phyloP scores from a whole-genome alignment of 495 filamentous ascomycete genomes.

The Tuber umbilicatum region DNA sequence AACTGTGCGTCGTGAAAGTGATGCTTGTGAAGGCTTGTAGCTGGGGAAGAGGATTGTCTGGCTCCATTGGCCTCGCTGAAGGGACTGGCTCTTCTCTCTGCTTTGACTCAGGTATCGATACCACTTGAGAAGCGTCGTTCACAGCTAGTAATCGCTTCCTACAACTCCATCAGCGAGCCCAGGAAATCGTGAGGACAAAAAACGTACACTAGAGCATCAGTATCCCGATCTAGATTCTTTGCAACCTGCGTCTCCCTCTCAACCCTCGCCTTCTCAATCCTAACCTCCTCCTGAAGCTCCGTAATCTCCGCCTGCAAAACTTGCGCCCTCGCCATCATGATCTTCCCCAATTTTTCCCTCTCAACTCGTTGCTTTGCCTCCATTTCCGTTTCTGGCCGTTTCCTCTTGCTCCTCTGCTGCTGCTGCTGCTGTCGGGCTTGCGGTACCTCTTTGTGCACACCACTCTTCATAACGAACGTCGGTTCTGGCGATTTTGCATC shows the following conservation, averaged over 20 bases:
- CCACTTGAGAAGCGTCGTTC: constrained; percentile 32
- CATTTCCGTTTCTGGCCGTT: constrained; percentile 4
- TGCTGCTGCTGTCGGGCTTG: background rate
- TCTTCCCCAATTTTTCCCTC: constrained; percentile 9
- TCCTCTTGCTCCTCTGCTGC: background rate
- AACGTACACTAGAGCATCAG: constrained; percentile 22
- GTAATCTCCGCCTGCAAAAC: constrained; percentile 19
- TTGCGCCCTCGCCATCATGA: constrained; percentile 15
- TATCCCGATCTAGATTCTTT: constrained; percentile 2
- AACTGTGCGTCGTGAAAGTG: constrained; percentile 26
- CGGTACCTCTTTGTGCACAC: background rate
- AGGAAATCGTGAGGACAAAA: background rate
- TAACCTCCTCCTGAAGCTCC: constrained; percentile 10
- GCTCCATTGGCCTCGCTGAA: constrained; percentile 20
- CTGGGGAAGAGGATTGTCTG: constrained; percentile 15
- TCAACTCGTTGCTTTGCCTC: background rate
- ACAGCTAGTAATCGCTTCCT: constrained; percentile 24
- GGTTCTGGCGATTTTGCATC: constrained; percentile 13
- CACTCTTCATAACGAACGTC: background rate
- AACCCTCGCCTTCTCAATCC: constrained; percentile 17
- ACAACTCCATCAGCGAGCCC: background rate
- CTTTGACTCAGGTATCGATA: background rate
- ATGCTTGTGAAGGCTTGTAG: constrained; percentile 29
- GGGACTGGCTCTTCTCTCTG: constrained; percentile 13
- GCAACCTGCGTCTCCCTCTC: constrained; percentile 8